Evolutionary conservation across 768 basidiomycete genomes (phyloP).

Genomic region (Lyophyllum shimeji): DNA sequence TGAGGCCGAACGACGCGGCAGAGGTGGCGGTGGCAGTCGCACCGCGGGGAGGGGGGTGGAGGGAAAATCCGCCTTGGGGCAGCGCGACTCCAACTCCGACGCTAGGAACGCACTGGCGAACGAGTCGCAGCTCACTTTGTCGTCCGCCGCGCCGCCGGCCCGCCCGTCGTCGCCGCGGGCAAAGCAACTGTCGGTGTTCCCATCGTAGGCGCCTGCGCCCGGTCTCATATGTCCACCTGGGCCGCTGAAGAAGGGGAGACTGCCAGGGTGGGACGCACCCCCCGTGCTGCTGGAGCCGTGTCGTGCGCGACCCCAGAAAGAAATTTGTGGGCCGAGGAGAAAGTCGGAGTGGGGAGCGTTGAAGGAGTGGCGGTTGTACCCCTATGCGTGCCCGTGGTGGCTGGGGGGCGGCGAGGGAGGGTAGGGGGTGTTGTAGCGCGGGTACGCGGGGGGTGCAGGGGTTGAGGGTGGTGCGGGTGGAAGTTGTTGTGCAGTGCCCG

Average conservation of each 20-base stretch:
- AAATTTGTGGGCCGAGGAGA: neutral
- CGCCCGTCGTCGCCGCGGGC: slow-evolving; percentile 3
- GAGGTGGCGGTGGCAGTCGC: slow-evolving; percentile 6
- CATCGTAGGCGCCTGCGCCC: slow-evolving; percentile 4
- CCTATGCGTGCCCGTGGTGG: neutral
- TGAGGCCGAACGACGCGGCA: slow-evolving; percentile 15
- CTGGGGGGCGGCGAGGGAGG: slow-evolving; percentile 5
- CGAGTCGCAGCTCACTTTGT: slow-evolving; percentile 14
- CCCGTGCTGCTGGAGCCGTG: neutral
- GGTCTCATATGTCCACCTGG: neutral
- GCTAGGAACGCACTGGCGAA: slow-evolving; percentile 27
- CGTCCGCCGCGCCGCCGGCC: slow-evolving; percentile 5
- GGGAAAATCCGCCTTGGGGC: neutral
- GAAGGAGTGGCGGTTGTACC: slow-evolving; percentile 1
- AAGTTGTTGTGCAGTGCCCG: neutral
- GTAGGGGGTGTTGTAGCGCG: slow-evolving; percentile 3
- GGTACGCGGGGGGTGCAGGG: neutral
- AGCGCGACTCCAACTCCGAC: no score
- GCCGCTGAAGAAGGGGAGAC: slow-evolving; percentile 4
- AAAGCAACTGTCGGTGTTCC: neutral
- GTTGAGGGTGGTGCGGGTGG: slow-evolving; percentile 3
- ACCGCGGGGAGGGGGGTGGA: no score
- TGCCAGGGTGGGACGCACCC: neutral
- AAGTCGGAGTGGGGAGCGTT: slow-evolving; percentile 1
- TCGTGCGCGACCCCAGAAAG: slow-evolving; percentile 6